A percentile compares a stretch with the other conserved stretches of the same genome.
Evolutionary conservation across 2,329 filamentous ascomycete genomes (phyloP).

Genomic region (Penicillium expansum): DNA sequence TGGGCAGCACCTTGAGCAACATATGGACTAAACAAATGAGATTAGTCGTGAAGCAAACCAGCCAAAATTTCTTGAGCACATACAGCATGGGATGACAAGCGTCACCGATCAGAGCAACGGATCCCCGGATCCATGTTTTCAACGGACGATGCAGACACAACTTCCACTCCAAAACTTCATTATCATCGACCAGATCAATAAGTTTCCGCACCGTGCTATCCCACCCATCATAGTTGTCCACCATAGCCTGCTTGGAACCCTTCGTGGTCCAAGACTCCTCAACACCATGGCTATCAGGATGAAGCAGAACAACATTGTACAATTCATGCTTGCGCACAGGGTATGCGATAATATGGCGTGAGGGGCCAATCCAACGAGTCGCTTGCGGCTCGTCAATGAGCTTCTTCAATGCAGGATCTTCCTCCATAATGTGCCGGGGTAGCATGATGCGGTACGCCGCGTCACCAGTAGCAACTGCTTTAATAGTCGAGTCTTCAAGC

Average conservation of each 20-base stretch:
- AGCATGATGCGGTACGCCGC: slow-evolving; percentile 79
- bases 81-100: slow-evolving; percentile 48
- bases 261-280: slow-evolving; percentile 63
- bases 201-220: slow-evolving; percentile 59
- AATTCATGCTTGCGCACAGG: slow-evolving; percentile 65
- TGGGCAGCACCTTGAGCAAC: slow-evolving; percentile 49
- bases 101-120: slow-evolving; percentile 43
- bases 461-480: slow-evolving; percentile 57
- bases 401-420: slow-evolving; percentile 65
- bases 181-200: slow-evolving; percentile 60
- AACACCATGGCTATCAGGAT: slow-evolving; percentile 61
- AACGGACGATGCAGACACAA: slow-evolving; percentile 36
- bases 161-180: slow-evolving; percentile 41
- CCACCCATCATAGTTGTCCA: slow-evolving; percentile 61
- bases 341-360: slow-evolving; percentile 75
- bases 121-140: slow-evolving; percentile 34
- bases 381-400: slow-evolving; percentile 66
- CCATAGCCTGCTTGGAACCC: slow-evolving; percentile 60
- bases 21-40: slow-evolving; percentile 27
- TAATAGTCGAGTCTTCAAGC: slow-evolving; percentile 29
- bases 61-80: slow-evolving; percentile 14
- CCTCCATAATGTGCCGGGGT: slow-evolving; percentile 62
- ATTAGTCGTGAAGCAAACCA: slow-evolving; percentile 4
- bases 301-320: slow-evolving; percentile 63
- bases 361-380: slow-evolving; percentile 72